A percentile compares a stretch with the other conserved stretches of the same genome.
These are phyloP conservation scores for Daldinia sp. DNA, from an alignment of 2,329 filamentous ascomycete genomes.

Conservation along the genomic window DNA sequence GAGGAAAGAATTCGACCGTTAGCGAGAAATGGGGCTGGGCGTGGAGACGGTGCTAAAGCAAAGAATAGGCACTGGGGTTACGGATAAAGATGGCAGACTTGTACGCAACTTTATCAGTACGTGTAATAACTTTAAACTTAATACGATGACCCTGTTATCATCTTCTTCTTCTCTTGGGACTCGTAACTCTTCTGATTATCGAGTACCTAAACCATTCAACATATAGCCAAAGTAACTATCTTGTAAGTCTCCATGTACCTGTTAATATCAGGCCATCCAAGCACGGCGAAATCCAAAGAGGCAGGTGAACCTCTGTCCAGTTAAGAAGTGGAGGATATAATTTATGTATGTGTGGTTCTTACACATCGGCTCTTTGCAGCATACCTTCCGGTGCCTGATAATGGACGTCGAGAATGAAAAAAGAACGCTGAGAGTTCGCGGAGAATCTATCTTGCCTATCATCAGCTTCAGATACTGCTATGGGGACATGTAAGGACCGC, in stretches of 20 bases:
- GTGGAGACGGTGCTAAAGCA: conserved; percentile 37
- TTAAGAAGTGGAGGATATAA: background rate
- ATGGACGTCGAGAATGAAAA: background rate
- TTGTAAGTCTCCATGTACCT: no score
- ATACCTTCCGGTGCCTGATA: background rate
- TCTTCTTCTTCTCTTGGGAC: no score
- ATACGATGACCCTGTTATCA: background rate
- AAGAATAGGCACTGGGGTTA: conserved; percentile 14
- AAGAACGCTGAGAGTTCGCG: background rate
- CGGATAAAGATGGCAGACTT: background rate
- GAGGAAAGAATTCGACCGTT: conserved; percentile 36
- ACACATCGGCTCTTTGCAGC: background rate
- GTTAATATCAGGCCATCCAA: background rate
- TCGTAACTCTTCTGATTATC: no score
- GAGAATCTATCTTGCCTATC: background rate
- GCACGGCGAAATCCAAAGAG: background rate
- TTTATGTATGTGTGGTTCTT: background rate
- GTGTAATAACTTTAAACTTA: no score
- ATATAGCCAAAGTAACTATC: no score
- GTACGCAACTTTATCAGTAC: no score
- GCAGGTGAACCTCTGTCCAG: background rate
- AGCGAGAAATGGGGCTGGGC: conserved; percentile 41
- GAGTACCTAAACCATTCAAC: no score
- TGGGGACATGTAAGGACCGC: background rate
- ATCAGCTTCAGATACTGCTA: background rate